Percentiles rank a stretch among this genome's conserved stretches.
Conservation (phyloP, 805 yeast genomes). For the Ogataea kodamae region DNA sequence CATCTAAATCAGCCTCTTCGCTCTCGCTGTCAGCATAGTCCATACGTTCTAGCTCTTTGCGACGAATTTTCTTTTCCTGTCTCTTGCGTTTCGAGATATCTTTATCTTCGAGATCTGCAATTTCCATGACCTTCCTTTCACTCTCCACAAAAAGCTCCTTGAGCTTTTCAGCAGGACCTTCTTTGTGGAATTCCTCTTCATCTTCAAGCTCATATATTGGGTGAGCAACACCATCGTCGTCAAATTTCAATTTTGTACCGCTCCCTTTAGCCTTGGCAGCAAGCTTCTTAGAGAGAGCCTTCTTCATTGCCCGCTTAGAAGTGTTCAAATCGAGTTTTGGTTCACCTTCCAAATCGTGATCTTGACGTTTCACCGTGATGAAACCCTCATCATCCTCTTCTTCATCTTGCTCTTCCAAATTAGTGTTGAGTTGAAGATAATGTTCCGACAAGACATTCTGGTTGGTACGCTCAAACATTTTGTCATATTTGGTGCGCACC, state of each 20-base stretch:
- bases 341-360: slow-evolving; percentile 64
- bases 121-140: slow-evolving; percentile 67
- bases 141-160: slow-evolving; percentile 61
- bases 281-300: slow-evolving; percentile 82
- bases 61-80: slow-evolving; percentile 82
- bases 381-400: slow-evolving; percentile 66
- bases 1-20: slow-evolving; percentile 28
- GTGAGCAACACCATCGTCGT: slow-evolving; percentile 92
- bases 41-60: slow-evolving; percentile 72
- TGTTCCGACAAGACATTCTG: slow-evolving; percentile 90
- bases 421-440: slow-evolving; percentile 68
- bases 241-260: slow-evolving; percentile 79
- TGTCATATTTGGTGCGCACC: slow-evolving; percentile 84
- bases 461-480: slow-evolving; percentile 93
- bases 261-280: slow-evolving; percentile 58
- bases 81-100: slow-evolving; percentile 69
- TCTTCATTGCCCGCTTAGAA: slow-evolving; percentile 81
- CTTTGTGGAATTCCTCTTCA: slow-evolving; percentile 77
- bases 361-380: slow-evolving; percentile 72
- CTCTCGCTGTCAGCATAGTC: slow-evolving; percentile 29
- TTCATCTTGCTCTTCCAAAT: slow-evolving; percentile 24
- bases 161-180: slow-evolving; percentile 62
- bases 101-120: slow-evolving; percentile 77
- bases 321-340: slow-evolving; percentile 61
- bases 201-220: slow-evolving; percentile 87